A percentile compares a stretch with the other conserved stretches of the same genome.
Evolutionary conservation across 2,329 filamentous ascomycete species (phyloP).

Genomic region (Plectosphaerella cucumerina): DNA sequence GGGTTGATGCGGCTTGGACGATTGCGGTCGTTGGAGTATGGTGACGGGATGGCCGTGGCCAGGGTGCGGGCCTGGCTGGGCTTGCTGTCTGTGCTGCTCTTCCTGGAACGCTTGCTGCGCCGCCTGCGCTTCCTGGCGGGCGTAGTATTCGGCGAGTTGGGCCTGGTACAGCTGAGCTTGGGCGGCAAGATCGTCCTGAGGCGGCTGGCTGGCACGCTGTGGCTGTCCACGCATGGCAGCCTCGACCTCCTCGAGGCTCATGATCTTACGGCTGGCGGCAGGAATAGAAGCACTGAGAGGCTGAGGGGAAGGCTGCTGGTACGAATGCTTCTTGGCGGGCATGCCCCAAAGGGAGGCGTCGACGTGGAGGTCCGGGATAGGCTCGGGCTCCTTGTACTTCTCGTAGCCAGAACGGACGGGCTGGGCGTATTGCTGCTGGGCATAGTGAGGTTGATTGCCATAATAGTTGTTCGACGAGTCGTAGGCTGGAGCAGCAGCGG

Average conservation of each 20-base stretch:
- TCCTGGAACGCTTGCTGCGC: constrained; percentile 18
- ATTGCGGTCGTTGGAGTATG: constrained; percentile 52
- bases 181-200: constrained; percentile 25
- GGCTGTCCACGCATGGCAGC: constrained; percentile 78
- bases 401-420: constrained; percentile 82
- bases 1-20: constrained; percentile 33
- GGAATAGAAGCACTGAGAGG: constrained; percentile 23
- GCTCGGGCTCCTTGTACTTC: constrained; percentile 79
- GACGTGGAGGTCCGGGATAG: constrained; percentile 84
- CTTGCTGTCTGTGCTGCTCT: constrained; percentile 18
- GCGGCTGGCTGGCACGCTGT: constrained; percentile 31
- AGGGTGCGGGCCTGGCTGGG: constrained; percentile 22
- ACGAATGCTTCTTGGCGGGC: constrained; percentile 49
- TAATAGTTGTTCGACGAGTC: constrained; percentile 22
- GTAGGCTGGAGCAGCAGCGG: constrained; percentile 18
- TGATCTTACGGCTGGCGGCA: constrained; percentile 64
- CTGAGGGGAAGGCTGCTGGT: constrained; percentile 27
- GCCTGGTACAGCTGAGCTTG: constrained; percentile 18
- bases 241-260: constrained; percentile 97
- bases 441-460: constrained; percentile 28
- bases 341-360: constrained; percentile 92
- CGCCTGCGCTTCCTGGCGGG: constrained; percentile 10
- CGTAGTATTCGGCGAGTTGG: constrained; percentile 10
- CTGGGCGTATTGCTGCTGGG: constrained; percentile 21
- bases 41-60: constrained; percentile 46